Evolutionary conservation across 495 filamentous ascomycete species (phyloP), one percentile per base, ranked within the genome.

Genomic region (Aeminium ludgeri): DNA sequence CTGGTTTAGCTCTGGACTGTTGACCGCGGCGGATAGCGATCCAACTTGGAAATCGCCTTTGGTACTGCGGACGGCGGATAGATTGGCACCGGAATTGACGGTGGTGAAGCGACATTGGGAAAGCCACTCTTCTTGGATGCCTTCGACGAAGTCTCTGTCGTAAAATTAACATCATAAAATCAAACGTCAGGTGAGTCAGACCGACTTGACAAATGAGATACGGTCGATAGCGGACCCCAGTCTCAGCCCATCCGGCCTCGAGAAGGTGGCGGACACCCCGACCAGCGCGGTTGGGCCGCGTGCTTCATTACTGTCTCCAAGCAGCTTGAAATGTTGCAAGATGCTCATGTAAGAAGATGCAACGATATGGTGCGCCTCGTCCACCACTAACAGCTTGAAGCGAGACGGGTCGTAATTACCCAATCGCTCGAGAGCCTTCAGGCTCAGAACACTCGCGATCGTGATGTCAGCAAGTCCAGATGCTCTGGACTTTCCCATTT

Each of bases 301-400:
- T 66, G 12, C 11, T 20, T 43, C 47, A 19, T 55, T 31, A 55
- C 48, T 54, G 60, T 68, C 57, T 32, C 69, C 55, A 28, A 67
- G 56, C 30, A 95, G 66, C 0, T 76, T 72, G 55, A 97, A 85
- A 59, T 99, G 70, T 1, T 65, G 60, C 41, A 99, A 58, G 1
- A 71, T 68, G 20, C 63, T 67, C 44, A 87, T 63, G 54, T 95
- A 99, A 27, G 71, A 69, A 6, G 70, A 64, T 4, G 87, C 80
- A 25, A 93, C 86, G 36, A 96, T 94, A 59, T 96, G 89, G 60
- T 99, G 89, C n/a, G 85, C 87, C 56, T 99, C 89, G 51, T 99
- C 89, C 6, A 99, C 87, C 11, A 99, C 67, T 2, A 99, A 60
- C 0, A 99, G 72, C 56, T 99, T 99, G 66, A 87, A 95, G 16